Percentiles rank a stretch among this genome's conserved stretches.
Conservation (phyloP, 1,139 yeast genomes). For the Spathaspora jeffriesii region DNA sequence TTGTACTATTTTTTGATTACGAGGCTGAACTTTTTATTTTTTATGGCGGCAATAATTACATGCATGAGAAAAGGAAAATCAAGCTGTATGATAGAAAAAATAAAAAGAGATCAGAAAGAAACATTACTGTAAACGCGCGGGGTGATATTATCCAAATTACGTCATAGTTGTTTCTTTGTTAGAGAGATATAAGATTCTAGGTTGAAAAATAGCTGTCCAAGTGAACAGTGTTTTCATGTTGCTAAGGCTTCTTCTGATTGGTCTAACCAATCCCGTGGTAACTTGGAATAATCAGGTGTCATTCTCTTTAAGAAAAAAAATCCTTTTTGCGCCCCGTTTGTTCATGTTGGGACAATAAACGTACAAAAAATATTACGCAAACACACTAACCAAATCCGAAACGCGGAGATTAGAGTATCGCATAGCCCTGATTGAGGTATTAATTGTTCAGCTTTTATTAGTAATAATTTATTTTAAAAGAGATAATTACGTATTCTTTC, state of each 20-base stretch:
- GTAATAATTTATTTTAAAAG: no score
- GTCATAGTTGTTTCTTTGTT: no score
- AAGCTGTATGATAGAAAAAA: not conserved
- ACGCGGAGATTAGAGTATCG: not conserved
- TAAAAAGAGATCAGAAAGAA: not conserved
- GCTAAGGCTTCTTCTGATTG: not conserved
- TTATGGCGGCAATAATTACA: not conserved
- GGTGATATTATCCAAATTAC: no score
- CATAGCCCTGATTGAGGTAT: not conserved
- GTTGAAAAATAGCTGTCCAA: no score
- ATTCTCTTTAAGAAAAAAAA: not conserved
- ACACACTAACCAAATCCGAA: not conserved
- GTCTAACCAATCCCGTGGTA: not conserved
- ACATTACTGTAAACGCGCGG: not conserved
- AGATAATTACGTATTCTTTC: no score
- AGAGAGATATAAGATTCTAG: no score
- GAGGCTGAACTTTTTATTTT: constrained; percentile 3
- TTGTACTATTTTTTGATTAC: not conserved
- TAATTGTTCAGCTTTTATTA: not conserved
- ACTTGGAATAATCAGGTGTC: not conserved
- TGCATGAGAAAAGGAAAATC: not conserved
- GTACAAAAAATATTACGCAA: no score
- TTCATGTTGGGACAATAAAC: not conserved
- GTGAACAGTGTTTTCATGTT: not conserved
- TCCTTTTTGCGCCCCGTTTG: not conserved